Base-by-base conservation (phyloP, 306 rosid genomes). In the Fragaria ananassa region DNA sequence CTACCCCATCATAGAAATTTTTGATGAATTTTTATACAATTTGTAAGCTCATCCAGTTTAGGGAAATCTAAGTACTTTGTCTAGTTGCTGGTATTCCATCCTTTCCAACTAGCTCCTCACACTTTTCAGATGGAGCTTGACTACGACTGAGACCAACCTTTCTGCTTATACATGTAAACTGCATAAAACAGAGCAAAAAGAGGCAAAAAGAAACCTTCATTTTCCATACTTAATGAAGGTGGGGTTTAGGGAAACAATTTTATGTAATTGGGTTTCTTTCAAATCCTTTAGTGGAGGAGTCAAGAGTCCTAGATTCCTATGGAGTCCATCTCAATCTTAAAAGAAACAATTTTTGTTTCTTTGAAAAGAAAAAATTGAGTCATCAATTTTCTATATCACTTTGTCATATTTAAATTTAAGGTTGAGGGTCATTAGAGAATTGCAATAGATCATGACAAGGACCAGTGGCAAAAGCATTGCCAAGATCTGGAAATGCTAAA, bases 91-190 rank as follows among this genome's bases (percentile, higher is more conserved):
- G 79, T 71, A 78, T 58, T 68, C 70, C 62, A 71, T 42, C 35
- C 35, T 50, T 75, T 78, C 68, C 79, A 74, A 71, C 75, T 72
- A 76, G 84, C 76, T 78, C 78, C 70, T 37, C 69, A 88, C 70
- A 84, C 94, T 87, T 90, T 93, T 85, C 49, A 87, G 76, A 85
- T 50, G 83, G 71, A 73, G 76, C 85, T 90, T 87, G 98, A 90
- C 96, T 79, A 85, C 71, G 79, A 93, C 96, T 79, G 82, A 74
- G 76, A 53, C 79, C 21, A 74, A 74, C 80, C 81, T 86, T 87
- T 81, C 64, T 77, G 72, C 76, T 86, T 74, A 72, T 75, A 39
- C 42, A 50, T 83, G 58, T 46, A 31, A 76, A 35, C 11, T 47
- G 51, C 47, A 47, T 45, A 45, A 54, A 54, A 54, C 27, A 54